Evolutionary conservation across 2,329 filamentous ascomycete species (phyloP).

Genomic region (Conoideocrella luteorostrata): DNA sequence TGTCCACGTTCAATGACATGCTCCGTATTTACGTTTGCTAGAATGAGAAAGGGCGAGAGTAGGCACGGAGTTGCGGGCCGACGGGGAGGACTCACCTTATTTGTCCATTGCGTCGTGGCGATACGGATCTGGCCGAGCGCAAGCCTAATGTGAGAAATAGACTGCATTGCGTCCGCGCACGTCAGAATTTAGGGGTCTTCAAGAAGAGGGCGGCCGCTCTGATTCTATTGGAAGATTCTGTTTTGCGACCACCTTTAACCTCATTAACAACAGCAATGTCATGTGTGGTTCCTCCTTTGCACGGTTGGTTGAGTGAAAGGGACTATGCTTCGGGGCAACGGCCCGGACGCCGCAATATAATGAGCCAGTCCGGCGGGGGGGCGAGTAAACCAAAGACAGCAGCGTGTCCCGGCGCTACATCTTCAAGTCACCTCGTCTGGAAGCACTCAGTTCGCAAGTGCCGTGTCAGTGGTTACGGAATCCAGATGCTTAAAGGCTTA

Average conservation of each 20-base stretch:
- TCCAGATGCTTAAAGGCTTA: too few species aligned
- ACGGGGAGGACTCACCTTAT: not conserved
- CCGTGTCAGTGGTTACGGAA: constrained; percentile 4
- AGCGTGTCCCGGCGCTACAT: constrained; percentile 1
- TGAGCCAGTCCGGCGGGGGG: not conserved
- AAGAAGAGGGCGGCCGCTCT: too few species aligned
- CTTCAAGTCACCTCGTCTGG: not conserved
- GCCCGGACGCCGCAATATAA: not conserved
- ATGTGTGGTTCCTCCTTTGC: too few species aligned
- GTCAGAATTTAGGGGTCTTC: too few species aligned
- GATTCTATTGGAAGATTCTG: too few species aligned
- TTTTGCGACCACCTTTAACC: too few species aligned
- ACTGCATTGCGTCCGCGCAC: not conserved
- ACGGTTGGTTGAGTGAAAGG: too few species aligned
- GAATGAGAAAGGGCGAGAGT: constrained; percentile 1
- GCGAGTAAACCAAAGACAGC: not conserved
- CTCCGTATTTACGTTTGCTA: too few species aligned
- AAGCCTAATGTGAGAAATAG: not conserved
- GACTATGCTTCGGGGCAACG: not conserved
- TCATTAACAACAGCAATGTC: too few species aligned
- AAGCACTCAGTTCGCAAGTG: constrained; percentile 4
- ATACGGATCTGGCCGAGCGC: constrained; percentile 1
- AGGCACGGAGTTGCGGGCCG: too few species aligned
- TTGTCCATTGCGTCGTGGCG: not conserved
- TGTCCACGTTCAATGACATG: too few species aligned